Base-by-base conservation (phyloP, 371 early-diverging fungal genomes). In the Mortierella sp. region DNA sequence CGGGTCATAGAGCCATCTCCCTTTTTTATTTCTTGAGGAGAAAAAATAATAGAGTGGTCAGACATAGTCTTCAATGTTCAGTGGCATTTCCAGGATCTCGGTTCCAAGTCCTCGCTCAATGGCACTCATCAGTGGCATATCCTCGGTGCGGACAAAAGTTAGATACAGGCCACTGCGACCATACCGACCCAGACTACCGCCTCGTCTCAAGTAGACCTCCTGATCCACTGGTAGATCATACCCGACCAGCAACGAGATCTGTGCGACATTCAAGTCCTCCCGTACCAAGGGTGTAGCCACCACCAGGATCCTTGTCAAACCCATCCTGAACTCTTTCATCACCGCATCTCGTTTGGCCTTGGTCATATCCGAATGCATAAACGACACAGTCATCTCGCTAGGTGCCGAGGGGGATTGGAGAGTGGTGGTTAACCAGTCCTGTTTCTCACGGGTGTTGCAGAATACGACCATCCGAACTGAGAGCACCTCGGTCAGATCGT, bases 391-490 rank as follows among this genome's bases (percentile, higher is more conserved):
- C 83, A 98, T 98, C 79, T 95, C 94, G 55, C 92, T 90, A 73
- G 91, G 92, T 64, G 92, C 89, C 92, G 55, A 53, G 2, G 55
- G 31, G 4, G 55, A 26, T 26, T 26, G 31, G 55, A 99, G 94
- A 85, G 96, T 93, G 73, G 96, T 95, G 48, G 98, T 96, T 70
- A 99, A 88, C 94, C 95, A 97, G 85, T 98, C 97, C 66, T 97
- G 98, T 95, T 99, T 99, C 86, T 95, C 91, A 81, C 96, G 94
- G 48, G 97, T 97, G 90, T 99, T 99, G 88, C 98, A 97, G 90
- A 99, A 99, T 79, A 99, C 97, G 72, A 99, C 97, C 26, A 98
- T 98, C 87, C 99, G 99, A 79, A 99, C 95, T 48, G 94, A 94
- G 52, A 98, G 85, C 22, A 96, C 96, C 81, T 96, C 96, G 89